Base-by-base conservation (phyloP, 2,329 filamentous ascomycete genomes). In the Coleophoma cylindrospora region DNA sequence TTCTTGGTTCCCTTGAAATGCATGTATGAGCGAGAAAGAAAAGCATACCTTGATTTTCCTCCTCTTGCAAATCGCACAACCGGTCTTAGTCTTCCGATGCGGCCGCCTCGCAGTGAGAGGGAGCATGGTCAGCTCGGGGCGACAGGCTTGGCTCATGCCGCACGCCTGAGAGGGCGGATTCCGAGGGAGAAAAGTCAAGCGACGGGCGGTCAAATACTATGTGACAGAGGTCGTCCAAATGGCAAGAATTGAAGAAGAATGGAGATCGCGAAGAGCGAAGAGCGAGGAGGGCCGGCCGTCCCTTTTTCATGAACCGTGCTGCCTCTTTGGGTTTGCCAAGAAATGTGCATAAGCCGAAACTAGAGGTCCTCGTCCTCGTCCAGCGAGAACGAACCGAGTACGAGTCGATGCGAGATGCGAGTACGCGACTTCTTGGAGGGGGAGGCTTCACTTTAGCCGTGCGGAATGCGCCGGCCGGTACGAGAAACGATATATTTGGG, bases 41-140 rank as follows among this genome's bases (percentile, higher is more conserved):
- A 5, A 27, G 7, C 27, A 27, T 27, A 27, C 45, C 32, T 47
- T 47, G 33, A 47, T 37, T 17, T 47, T 37, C 21, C 45, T 19
- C 22, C 36, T 38, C 21, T 47, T 47, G 34, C 45, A 47, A n/a
- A 38, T 19, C 12, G 34, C 45, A 40, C 45, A 47, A 10, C 45
- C 45, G 4, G 45, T 47, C 34, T 38, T 47, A 15, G 36, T 38
- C 27, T 47, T 47, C 36, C 45, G 27, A 15, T 47, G 45, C 15
- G 45, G 41, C 14, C 41, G 41, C 13, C 41, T 44, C 19, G 41
- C 21, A n/a, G 41, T 44, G 6, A 14, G 10, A 32, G 41, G 21
- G 14, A 33, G 15, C 41, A 44, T 44, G 19, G 19, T n/a, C 8
- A 44, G 13, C 14, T 19, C 19, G 19, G 19, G 19, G 19, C 19